A percentile compares a stretch with the other conserved stretches of the same genome.
Conservation (phyloP, 345 rosid species). For the Populus deltoides region DNA sequence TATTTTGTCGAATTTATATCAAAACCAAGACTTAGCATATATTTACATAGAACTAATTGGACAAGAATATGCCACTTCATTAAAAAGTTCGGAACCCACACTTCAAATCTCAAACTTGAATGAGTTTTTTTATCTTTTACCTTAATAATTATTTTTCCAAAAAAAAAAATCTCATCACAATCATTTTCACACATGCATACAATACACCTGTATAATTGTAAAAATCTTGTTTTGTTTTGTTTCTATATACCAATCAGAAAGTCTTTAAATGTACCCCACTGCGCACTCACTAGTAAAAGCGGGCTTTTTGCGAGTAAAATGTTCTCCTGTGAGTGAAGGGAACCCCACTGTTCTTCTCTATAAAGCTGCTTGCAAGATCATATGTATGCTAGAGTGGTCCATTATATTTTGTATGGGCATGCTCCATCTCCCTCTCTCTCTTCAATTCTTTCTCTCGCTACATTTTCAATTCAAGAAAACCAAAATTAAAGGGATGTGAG, state of each 20-base stretch:
- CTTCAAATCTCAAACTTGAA: too few relatives aligned
- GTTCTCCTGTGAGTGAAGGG: slow-evolving; percentile 18
- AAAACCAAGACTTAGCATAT: too few relatives aligned
- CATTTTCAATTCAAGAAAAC: not conserved
- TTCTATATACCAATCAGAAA: slow-evolving; percentile 3
- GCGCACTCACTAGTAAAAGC: slow-evolving; percentile 44
- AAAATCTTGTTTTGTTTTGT: not conserved
- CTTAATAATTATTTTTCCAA: too few relatives aligned
- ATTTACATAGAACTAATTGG: too few relatives aligned
- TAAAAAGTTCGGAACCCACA: too few relatives aligned
- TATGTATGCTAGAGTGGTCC: slow-evolving; percentile 59
- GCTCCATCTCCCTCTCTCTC: slow-evolving; percentile 11
- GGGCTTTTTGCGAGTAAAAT: slow-evolving; percentile 21
- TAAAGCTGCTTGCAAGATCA: slow-evolving; percentile 49
- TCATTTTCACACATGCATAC: too few relatives aligned
- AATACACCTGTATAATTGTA: too few relatives aligned
- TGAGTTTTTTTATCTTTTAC: too few relatives aligned
- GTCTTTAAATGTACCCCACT: slow-evolving; percentile 36
- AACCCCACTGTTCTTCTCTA: slow-evolving; percentile 40
- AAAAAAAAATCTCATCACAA: too few relatives aligned
- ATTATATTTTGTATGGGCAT: slow-evolving; percentile 27
- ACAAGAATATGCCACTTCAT: too few relatives aligned
- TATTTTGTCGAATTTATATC: too few relatives aligned
- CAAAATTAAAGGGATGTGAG: slow-evolving; percentile 11
- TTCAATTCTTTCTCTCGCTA: slow-evolving; percentile 2